Base-by-base conservation (phyloP, 2,329 filamentous ascomycete species). In the Apiospora pterosperma region DNA sequence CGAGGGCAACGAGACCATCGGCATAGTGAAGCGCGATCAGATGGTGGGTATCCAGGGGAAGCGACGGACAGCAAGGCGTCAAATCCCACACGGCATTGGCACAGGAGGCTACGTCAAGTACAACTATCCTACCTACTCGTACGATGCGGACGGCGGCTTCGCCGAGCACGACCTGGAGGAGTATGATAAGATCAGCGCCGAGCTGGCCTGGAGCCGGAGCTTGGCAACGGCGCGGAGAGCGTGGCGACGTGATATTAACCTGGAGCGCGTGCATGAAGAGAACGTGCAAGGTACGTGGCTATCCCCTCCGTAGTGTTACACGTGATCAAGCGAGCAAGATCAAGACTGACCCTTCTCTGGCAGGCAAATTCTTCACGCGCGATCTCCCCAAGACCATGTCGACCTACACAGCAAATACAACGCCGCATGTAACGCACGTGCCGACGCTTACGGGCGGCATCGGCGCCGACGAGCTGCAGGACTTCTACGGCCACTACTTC, bases 131-230 rank as follows among this genome's bases (percentile, higher is more conserved):
- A 75, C 75, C 21, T 82, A 81, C 52, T 74, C 76, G 0, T 82
- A 82, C 61, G 67, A 77, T 10, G 79, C 85, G 77, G 78, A 86
- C 61, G 78, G 86, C 0, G 91, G 91, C 0, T 93, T 94, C 67
- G 91, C 91, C 0, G 90, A 93, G 75, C 82, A 84, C 23, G 87
- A 92, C 64, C 74, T 91, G 36, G 88, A 91, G 2, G 86, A 90
- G 68, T 93, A 88, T 69, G 84, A 92, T 67, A 80, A 83, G 11
- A 79, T 91, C 3, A 84, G 84, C 0, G 85, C 89, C 1, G 83
- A 85, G n/a, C 72, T 93, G 23, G 90, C 91, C 0, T 93, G 89
- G 84, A 86, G 83, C n/a, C 82, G 91, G 8, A 89, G 86, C 39
- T 72, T 94, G 64, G 80, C 80, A 1, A 76, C 81, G 0, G 79